Percentiles rank a stretch among this genome's conserved stretches.
Conservation (phyloP, 129 eudicot genomes). For the Flaveria sonorensis region DNA sequence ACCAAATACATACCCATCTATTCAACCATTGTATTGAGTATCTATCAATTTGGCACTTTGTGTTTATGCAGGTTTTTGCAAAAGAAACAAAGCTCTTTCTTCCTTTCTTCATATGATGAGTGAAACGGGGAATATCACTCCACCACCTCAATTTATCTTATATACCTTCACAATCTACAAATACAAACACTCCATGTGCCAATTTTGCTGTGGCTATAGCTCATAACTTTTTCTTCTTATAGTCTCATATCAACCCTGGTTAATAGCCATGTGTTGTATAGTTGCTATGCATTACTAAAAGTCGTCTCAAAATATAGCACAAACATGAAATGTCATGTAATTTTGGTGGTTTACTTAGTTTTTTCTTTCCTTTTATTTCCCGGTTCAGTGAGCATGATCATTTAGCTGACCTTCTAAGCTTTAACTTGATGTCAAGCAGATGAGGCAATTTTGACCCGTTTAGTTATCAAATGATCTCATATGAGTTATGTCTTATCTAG, state of each 20-base stretch:
- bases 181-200: conserved; percentile 25
- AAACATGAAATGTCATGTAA: conserved; percentile 9
- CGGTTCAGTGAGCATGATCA: neutral
- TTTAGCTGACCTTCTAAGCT: neutral
- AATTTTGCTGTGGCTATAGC: conserved; percentile 37
- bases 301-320: conserved; percentile 2
- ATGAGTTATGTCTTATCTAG: neutral
- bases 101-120: conserved; percentile 56
- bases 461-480: neutral
- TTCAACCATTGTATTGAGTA: conserved; percentile 1
- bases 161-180: conserved; percentile 9
- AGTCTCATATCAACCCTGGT: conserved; percentile 33
- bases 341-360: neutral
- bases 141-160: conserved; percentile 8
- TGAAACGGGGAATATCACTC: conserved; percentile 36
- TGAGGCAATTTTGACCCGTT: neutral
- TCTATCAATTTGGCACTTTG: conserved; percentile 1
- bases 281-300: conserved; percentile 16
- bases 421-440: neutral
- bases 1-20: neutral
- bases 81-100: conserved; percentile 66
- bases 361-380: neutral
- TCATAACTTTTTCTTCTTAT: conserved; percentile 5
- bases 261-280: conserved; percentile 33
- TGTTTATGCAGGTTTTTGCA: conserved; percentile 70